phyloP scores from a whole-genome alignment of 2,329 filamentous ascomycete species.

The Chalaropsis ovoidea region DNA sequence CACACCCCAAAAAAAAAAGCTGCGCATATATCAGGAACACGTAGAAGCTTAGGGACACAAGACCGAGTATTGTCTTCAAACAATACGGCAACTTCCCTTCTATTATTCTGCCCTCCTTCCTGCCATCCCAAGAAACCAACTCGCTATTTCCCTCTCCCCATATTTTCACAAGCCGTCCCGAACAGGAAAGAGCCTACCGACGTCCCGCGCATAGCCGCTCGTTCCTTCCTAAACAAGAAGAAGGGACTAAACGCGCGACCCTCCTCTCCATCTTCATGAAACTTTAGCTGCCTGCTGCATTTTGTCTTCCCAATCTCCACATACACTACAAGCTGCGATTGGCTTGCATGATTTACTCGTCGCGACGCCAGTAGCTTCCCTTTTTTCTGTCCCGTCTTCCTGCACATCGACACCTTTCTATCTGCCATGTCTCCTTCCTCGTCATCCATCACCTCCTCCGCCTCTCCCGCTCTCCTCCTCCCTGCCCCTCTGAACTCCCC shows the following conservation, averaged over 20 bases:
- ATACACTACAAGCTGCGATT: no score
- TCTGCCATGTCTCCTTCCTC: slow-evolving; percentile 5
- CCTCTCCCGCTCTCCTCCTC: neutral
- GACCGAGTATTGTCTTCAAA: neutral
- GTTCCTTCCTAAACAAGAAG: neutral
- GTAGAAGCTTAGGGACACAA: neutral
- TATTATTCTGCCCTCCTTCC: no score
- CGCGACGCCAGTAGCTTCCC: no score
- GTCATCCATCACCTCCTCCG: slow-evolving; percentile 13
- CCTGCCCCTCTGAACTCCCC: neutral
- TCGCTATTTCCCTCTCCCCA: neutral
- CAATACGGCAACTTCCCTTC: neutral
- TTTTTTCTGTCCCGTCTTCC: no score
- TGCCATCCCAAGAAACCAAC: no score
- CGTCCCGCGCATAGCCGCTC: neutral
- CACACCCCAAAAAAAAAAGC: neutral
- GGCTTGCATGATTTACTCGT: no score
- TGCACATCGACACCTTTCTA: neutral
- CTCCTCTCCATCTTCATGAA: neutral
- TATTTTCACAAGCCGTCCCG: slow-evolving; percentile 3
- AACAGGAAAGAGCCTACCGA: neutral
- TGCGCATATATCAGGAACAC: neutral
- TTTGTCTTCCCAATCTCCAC: neutral
- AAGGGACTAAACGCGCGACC: neutral
- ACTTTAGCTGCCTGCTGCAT: neutral